Conservation (phyloP, 441 rosid species). For the Populus hybrid region DNA sequence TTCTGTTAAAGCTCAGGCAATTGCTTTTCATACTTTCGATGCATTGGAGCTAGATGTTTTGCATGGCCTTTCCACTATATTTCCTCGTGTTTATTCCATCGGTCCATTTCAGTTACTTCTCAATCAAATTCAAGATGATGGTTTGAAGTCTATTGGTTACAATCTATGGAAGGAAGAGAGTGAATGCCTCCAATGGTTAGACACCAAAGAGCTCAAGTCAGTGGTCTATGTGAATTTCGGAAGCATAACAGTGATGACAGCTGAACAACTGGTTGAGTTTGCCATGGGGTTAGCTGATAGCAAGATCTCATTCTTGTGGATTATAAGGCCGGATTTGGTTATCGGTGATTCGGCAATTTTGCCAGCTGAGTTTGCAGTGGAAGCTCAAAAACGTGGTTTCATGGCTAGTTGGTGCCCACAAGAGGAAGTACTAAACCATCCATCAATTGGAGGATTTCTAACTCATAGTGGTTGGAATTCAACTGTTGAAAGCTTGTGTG, state of each 20-base stretch:
- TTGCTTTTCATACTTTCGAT: neutral
- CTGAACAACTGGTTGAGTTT: neutral
- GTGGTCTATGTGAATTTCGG: neutral
- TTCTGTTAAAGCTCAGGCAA: neutral
- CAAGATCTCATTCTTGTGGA: neutral
- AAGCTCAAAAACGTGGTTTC: too few species aligned
- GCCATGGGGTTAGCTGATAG: neutral
- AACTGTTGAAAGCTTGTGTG: too few species aligned
- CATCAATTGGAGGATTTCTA: too few species aligned
- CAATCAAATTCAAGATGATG: too few species aligned
- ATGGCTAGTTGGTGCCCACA: too few species aligned
- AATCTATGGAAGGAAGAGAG: neutral
- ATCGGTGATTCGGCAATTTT: neutral
- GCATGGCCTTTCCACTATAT: neutral
- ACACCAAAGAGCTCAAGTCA: neutral
- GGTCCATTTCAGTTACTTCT: neutral
- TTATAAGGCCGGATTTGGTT: neutral
- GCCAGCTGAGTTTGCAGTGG: neutral
- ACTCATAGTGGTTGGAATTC: too few species aligned
- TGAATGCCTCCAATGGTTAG: neutral
- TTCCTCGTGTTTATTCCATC: neutral
- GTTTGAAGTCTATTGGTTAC: too few species aligned
- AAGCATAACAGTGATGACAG: neutral
- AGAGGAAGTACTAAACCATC: too few species aligned
- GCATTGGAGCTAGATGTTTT: neutral